These are phyloP conservation scores for Aureobasidium musti DNA, from an alignment of 2,329 filamentous ascomycete genomes.

Conservation along the genomic window DNA sequence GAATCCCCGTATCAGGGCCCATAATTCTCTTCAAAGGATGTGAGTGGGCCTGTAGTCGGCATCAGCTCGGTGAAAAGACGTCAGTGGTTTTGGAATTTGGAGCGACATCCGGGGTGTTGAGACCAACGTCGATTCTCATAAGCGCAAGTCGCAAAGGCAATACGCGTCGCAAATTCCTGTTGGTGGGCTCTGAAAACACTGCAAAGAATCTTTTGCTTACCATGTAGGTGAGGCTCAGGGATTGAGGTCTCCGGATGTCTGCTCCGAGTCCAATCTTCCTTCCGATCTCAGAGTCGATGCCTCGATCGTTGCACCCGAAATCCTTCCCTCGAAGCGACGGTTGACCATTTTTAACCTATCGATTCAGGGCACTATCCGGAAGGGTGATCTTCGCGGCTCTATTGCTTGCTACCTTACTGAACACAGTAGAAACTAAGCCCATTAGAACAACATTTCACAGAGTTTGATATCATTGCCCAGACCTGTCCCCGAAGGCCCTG, in stretches of 20 bases:
- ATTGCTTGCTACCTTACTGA: conserved; percentile 1
- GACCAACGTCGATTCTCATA: not conserved
- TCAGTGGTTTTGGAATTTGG: conserved; percentile 3
- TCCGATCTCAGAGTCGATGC: conserved; percentile 10
- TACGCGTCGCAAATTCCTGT: not conserved
- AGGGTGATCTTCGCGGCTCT: conserved; percentile 12
- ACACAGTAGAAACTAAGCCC: conserved; percentile 7
- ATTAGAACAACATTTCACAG: conserved; percentile 16
- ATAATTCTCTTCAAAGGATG: conserved; percentile 22
- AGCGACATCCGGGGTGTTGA: conserved; percentile 13
- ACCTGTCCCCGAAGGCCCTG: not conserved
- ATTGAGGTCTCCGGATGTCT: not conserved
- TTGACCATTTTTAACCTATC: conserved; percentile 5
- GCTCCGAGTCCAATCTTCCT: not conserved
- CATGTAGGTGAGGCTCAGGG: not conserved
- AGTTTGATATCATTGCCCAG: conserved; percentile 21
- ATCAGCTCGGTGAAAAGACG: conserved; percentile 20
- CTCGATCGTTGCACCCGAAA: conserved; percentile 19
- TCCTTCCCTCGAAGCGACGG: not conserved
- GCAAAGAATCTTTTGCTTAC: not conserved
- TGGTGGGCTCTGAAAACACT: not conserved
- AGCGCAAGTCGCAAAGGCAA: not conserved
- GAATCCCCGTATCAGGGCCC: conserved; percentile 16
- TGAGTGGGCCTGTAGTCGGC: conserved; percentile 24
- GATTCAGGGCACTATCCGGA: conserved; percentile 8